Percentiles rank a stretch among this genome's conserved stretches.
These are phyloP conservation scores for Nicotiana sylvestris DNA, from an alignment of 257 asterid genomes.

Conservation along the genomic window DNA sequence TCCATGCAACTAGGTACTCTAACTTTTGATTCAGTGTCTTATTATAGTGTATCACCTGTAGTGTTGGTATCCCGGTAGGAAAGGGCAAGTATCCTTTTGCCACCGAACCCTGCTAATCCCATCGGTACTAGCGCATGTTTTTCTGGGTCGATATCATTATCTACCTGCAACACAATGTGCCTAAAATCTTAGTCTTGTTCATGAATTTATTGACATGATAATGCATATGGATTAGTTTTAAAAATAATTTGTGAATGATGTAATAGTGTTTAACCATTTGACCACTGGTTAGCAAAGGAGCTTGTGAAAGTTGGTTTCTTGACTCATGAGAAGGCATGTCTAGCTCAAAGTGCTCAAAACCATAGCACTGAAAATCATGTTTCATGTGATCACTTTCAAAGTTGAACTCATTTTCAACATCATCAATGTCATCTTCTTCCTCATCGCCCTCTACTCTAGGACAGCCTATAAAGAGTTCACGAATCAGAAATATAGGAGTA, in stretches of 20 bases:
- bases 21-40: background rate
- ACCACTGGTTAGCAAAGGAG: slow-evolving; percentile 17
- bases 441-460: slow-evolving; percentile 32
- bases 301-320: background rate
- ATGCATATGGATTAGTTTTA: background rate
- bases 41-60: background rate
- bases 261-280: slow-evolving; percentile 1
- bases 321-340: background rate
- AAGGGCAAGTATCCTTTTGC: background rate
- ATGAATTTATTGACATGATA: background rate
- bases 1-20: background rate
- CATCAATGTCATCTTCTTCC: slow-evolving; percentile 33
- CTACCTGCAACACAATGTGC: slow-evolving; percentile 7
- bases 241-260: background rate
- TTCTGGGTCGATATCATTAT: slow-evolving; percentile 15
- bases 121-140: slow-evolving; percentile 16
- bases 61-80: slow-evolving; percentile 1
- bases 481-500: background rate
- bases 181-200: background rate
- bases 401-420: slow-evolving; percentile 29
- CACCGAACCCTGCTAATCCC: background rate
- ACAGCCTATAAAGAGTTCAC: slow-evolving; percentile 16
- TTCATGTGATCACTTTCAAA: background rate
- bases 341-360: slow-evolving; percentile 2
- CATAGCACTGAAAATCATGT: slow-evolving; percentile 6